Percentiles rank a stretch among this genome's conserved stretches.
phyloP scores from a whole-genome alignment of 2,329 filamentous ascomycete genomes.

The Cephalotrichum gorgonifer region DNA sequence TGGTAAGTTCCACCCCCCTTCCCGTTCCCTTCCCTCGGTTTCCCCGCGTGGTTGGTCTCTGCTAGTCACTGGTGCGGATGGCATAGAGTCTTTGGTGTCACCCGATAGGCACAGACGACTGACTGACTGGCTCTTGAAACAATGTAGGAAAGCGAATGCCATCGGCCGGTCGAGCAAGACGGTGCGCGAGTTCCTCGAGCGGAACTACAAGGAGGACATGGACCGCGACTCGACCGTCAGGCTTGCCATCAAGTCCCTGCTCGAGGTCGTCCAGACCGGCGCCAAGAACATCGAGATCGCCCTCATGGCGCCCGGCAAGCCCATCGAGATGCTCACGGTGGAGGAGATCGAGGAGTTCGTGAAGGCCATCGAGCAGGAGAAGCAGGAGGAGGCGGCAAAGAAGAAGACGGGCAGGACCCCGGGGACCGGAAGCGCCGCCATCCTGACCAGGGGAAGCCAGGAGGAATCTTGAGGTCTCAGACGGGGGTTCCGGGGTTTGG shows the following conservation, averaged over 20 bases:
- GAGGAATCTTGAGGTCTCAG: slow-evolving; percentile 24
- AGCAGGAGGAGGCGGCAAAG: slow-evolving; percentile 95
- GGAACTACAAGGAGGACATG: slow-evolving; percentile 98
- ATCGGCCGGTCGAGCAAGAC: slow-evolving; percentile 99
- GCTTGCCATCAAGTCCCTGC: slow-evolving; percentile 91
- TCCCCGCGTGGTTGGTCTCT: slow-evolving; percentile 3
- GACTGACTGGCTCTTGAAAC: neutral
- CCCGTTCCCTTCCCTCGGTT: neutral
- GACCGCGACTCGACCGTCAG: slow-evolving; percentile 93
- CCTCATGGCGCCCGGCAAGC: slow-evolving; percentile 88
- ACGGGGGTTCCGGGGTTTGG: no score
- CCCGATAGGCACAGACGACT: no score
- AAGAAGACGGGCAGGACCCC: slow-evolving; percentile 78
- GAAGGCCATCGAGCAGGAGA: slow-evolving; percentile 98
- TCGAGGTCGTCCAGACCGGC: slow-evolving; percentile 96
- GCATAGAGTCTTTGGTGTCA: no score
- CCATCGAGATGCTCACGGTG: slow-evolving; percentile 84
- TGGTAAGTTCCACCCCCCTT: slow-evolving; percentile 51
- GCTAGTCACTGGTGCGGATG: no score
- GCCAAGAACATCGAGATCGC: slow-evolving; percentile 99
- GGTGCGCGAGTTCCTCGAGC: slow-evolving; percentile 94
- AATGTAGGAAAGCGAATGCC: slow-evolving; percentile 88
- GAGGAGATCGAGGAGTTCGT: slow-evolving; percentile 97
- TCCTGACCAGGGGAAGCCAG: slow-evolving; percentile 52
- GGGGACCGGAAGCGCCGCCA: slow-evolving; percentile 60